phyloP scores from a whole-genome alignment of 2,329 filamentous ascomycete genomes.

The Achaetomium macrosporum region DNA sequence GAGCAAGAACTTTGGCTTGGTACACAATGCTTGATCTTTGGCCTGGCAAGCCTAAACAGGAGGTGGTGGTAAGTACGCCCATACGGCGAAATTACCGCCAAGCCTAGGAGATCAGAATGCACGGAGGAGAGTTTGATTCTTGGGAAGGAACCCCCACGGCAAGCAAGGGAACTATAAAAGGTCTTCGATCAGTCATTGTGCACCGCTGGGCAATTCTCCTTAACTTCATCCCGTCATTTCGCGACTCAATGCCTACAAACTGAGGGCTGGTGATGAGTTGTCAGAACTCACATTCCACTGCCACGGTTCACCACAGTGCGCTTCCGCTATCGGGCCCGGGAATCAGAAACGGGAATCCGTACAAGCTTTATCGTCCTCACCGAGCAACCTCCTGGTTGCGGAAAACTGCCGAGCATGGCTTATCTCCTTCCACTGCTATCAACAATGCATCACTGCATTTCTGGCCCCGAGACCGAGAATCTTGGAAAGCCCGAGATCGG shows the following conservation, averaged over 20 bases:
- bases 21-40: background rate
- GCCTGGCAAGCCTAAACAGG: too few relatives aligned
- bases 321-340: background rate
- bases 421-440: constrained; percentile 9
- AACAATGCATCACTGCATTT: constrained; percentile 5
- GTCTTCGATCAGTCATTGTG: background rate
- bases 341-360: too few relatives aligned
- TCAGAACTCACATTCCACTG: background rate
- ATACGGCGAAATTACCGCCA: background rate
- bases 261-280: background rate
- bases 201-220: background rate
- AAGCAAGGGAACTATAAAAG: background rate
- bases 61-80: too few relatives aligned
- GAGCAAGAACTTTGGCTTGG: too few relatives aligned
- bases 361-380: too few relatives aligned
- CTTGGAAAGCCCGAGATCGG: constrained; percentile 20
- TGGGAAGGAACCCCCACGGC: background rate
- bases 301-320: background rate
- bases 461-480: background rate
- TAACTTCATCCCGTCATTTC: background rate
- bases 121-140: background rate
- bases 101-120: background rate
- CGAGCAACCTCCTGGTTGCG: background rate
- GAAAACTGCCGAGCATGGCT: constrained; percentile 9
- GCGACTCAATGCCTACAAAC: background rate